A percentile compares a stretch with the other conserved stretches of the same genome.
phyloP scores from a whole-genome alignment of 148 eudicot species.

The Camellia japonica region DNA sequence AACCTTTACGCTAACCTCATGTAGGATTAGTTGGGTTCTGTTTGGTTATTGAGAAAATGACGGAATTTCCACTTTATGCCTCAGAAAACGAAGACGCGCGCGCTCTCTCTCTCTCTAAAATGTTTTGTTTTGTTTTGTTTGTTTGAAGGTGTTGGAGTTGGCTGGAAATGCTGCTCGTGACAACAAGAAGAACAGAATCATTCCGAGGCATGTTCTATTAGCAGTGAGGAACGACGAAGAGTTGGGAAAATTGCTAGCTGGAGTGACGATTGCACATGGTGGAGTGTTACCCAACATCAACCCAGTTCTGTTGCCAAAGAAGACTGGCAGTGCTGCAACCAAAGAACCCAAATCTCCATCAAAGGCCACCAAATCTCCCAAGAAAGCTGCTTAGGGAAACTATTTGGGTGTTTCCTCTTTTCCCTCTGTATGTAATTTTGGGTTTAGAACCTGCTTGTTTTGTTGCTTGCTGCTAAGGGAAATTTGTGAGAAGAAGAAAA shows the following conservation, averaged over 20 bases:
- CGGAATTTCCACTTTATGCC: too few relatives aligned
- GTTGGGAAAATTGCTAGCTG: constrained; percentile 47
- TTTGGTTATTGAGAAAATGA: background rate
- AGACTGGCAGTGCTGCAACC: constrained; percentile 35
- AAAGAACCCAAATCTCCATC: constrained; percentile 25
- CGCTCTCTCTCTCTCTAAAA: too few relatives aligned
- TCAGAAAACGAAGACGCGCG: too few relatives aligned
- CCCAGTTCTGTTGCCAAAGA: constrained; percentile 57
- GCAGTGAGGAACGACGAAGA: constrained; percentile 74
- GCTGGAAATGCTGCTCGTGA: constrained; percentile 71
- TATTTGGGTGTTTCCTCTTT: too few relatives aligned
- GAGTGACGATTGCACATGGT: constrained; percentile 68
- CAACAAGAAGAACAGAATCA: constrained; percentile 68
- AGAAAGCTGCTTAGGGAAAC: too few relatives aligned
- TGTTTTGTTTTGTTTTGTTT: background rate
- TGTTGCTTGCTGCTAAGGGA: too few relatives aligned
- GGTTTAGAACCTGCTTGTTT: too few relatives aligned
- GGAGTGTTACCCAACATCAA: constrained; percentile 66
- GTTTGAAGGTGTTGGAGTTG: constrained; percentile 49
- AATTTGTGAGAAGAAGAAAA: too few relatives aligned
- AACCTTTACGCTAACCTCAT: background rate
- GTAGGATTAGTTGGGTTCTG: background rate
- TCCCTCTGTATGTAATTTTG: too few relatives aligned
- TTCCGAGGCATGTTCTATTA: constrained; percentile 55
- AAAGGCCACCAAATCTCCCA: too few relatives aligned